A percentile compares a stretch with the other conserved stretches of the same genome.
phyloP scores from a whole-genome alignment of 116 monocot species.

The Zostera marina region DNA sequence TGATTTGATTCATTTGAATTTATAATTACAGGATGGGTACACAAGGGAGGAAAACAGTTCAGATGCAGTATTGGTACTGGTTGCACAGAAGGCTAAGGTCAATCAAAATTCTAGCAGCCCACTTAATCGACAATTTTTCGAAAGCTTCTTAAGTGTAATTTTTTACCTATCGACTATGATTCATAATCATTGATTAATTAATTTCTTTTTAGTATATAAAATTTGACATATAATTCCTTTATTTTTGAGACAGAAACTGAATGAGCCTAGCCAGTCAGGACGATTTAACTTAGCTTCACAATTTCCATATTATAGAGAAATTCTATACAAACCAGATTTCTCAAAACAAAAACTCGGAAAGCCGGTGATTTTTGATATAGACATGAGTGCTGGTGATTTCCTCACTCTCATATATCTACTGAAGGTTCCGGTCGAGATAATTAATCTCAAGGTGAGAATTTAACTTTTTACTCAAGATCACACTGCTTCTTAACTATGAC shows the following conservation, averaged over 20 bases:
- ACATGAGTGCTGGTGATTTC: conserved; percentile 93
- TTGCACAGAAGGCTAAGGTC: conserved; percentile 52
- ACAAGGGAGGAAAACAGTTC: conserved; percentile 55
- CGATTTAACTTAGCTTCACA: conserved; percentile 49
- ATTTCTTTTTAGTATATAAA: no score
- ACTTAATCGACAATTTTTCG: conserved; percentile 45
- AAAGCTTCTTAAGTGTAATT: conserved; percentile 63
- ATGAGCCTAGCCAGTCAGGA: conserved; percentile 45
- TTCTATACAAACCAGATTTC: conserved; percentile 39
- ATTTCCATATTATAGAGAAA: conserved; percentile 52
- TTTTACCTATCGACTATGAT: not conserved
- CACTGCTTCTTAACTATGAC: not conserved
- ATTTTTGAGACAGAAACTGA: conserved; percentile 27
- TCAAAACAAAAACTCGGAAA: conserved; percentile 25
- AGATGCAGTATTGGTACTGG: conserved; percentile 41
- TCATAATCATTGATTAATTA: not conserved
- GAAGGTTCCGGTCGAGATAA: conserved; percentile 51
- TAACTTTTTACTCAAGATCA: not conserved
- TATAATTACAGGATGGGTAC: conserved; percentile 56
- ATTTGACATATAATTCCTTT: not conserved
- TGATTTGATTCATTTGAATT: not conserved
- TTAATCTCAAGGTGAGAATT: conserved; percentile 56
- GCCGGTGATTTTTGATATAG: conserved; percentile 79
- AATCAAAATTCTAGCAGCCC: conserved; percentile 34
- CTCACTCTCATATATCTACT: conserved; percentile 69